Percentiles rank a stretch among this genome's conserved stretches.
Conservation (phyloP, 352 stramenopile species). For the Phytophthora tubulina region DNA sequence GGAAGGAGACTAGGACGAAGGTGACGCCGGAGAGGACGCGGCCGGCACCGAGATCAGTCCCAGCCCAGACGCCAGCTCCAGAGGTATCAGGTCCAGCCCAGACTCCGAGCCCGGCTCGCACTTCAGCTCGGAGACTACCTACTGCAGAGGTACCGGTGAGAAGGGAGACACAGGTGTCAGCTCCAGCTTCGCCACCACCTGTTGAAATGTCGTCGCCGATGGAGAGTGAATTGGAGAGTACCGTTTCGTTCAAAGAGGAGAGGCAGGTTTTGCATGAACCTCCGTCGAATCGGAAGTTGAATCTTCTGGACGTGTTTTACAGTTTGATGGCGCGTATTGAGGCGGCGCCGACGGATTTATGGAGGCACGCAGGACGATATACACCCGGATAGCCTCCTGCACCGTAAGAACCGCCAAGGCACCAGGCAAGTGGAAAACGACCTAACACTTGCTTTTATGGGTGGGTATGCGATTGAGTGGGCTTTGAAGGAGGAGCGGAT, state of each 20-base stretch:
- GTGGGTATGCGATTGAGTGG: constrained; percentile 48
- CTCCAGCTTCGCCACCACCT: neutral
- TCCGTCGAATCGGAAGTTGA: constrained; percentile 32
- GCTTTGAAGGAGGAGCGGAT: constrained; percentile 29
- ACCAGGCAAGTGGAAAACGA: constrained; percentile 54
- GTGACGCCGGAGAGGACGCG: constrained; percentile 1
- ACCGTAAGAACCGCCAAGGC: constrained; percentile 59
- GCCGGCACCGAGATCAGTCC: neutral
- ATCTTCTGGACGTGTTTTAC: constrained; percentile 68
- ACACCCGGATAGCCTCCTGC: constrained; percentile 73
- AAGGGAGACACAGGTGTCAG: neutral
- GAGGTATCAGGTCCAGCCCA: neutral
- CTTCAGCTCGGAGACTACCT: neutral
- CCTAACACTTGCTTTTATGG: constrained; percentile 56
- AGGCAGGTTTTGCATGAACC: constrained; percentile 1
- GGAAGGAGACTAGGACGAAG: constrained; percentile 11
- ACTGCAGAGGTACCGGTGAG: neutral
- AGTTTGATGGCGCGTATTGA: constrained; percentile 58
- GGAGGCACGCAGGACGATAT: constrained; percentile 15
- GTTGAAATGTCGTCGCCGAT: neutral
- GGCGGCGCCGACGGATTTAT: constrained; percentile 56
- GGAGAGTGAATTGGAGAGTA: constrained; percentile 7
- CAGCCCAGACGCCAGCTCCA: neutral
- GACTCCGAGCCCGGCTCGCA: neutral
- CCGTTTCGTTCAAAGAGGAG: constrained; percentile 3